Base-by-base conservation (phyloP, 2,329 filamentous ascomycete species). In the Paradendryphiella salina region DNA sequence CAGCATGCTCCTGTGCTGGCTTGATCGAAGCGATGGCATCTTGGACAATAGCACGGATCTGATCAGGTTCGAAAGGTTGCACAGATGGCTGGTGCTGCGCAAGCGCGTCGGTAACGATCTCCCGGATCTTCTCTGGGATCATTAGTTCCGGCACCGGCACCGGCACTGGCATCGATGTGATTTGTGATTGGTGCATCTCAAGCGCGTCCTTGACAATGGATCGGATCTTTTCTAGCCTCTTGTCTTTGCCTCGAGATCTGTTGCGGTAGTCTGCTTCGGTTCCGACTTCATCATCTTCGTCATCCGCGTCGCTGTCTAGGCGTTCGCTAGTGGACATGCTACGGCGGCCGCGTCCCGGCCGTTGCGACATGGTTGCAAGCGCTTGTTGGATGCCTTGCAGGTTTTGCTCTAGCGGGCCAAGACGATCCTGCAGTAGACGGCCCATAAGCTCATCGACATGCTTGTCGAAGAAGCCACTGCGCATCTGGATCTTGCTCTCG, bases 391-490 rank as follows among this genome's bases (percentile, higher is more conserved):
- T 95, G 20, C 80, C 80, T 45, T 84, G 82, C 49, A 99, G 74
- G n/a, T 85, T 83, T 67, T 86, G 85, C 73, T 96, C 90, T 23
- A 99, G 76, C 28, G 94, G 93, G 50, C 84, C 84, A 6, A 99
- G 80, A 33, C 89, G 86, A 56, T 86, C 83, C 44, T 90, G 84
- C 43, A 99, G 76, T 3, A 94, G 79, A 39, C 83, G 84, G 44
- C 88, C 89, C 58, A 99, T 88, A 57, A 97, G 76, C 42, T 90
- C 85, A 68, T 96, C 91, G 56, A 99, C 89, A 66, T 89, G 91
- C 38, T 85, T 87, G 66, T 97, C 91, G 65, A 97, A 96, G 80
- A 96, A 97, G 38, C 85, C 83, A 57, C 89, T 89, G 39, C 91
- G 85, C 45, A 86, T 85, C 58, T 89, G 85, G 48, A 97, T 79